Percentiles rank a stretch among this genome's conserved stretches.
Evolutionary conservation across 352 stramenopile species (phyloP).

Genomic region (Thraustochytrium striatum): DNA sequence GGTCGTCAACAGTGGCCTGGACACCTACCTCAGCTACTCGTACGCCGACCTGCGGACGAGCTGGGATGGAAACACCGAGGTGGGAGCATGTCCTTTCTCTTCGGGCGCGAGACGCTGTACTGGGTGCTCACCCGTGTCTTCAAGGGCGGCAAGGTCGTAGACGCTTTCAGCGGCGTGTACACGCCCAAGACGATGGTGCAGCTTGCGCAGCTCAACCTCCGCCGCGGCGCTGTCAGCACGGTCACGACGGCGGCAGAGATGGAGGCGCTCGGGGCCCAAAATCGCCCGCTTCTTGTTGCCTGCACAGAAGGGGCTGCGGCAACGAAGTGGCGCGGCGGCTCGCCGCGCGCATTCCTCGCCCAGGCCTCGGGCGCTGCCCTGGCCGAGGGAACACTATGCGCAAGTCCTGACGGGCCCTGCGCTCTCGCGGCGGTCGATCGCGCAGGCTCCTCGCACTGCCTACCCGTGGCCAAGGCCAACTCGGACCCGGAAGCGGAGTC

Average conservation of each 20-base stretch:
- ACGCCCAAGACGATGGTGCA: not conserved
- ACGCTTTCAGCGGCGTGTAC: constrained; percentile 16
- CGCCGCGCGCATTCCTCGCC: not conserved
- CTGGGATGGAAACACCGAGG: not conserved
- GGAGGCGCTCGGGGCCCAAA: not conserved
- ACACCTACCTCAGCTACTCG: not conserved
- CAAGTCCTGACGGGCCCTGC: not conserved
- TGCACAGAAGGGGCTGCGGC: not conserved
- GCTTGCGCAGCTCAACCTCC: not conserved
- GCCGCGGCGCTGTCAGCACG: not conserved
- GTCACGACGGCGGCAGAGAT: not conserved
- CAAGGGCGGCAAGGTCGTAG: not conserved
- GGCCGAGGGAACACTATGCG: not conserved
- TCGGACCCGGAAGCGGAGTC: too few species aligned
- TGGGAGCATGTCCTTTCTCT: not conserved
- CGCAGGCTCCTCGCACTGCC: not conserved
- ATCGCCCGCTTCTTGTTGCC: not conserved
- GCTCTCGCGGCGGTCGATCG: not conserved
- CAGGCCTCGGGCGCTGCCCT: not conserved
- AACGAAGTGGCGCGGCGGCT: not conserved
- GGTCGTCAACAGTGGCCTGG: constrained; percentile 23
- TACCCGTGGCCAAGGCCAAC: not conserved
- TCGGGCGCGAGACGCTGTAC: not conserved
- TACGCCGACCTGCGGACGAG: not conserved
- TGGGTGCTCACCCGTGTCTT: constrained; percentile 1